Percentiles rank a stretch among this genome's conserved stretches.
Conservation (phyloP, 257 asterid species). For the Solanum etuberosum region DNA sequence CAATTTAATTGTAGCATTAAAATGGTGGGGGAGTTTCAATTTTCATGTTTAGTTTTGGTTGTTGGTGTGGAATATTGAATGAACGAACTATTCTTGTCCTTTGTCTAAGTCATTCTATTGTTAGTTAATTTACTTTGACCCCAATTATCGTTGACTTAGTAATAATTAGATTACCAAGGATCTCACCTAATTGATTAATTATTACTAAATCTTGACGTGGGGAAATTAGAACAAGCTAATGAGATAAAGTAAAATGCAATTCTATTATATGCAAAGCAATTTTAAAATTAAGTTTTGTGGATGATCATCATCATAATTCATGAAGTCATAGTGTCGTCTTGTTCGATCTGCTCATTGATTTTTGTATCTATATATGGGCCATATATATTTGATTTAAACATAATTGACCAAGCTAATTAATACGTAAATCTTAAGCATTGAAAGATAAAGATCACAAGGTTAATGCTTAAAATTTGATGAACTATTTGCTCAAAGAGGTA, state of each 20-base stretch:
- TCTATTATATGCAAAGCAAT: not conserved
- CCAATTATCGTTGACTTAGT: not conserved
- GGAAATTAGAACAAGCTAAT: not conserved
- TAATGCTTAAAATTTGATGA: not conserved
- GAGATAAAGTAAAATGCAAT: not conserved
- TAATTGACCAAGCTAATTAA: not conserved
- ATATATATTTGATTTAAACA: not conserved
- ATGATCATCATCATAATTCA: too few relatives aligned
- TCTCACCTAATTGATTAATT: not conserved
- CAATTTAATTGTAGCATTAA: not conserved
- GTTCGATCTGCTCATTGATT: not conserved
- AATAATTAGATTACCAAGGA: not conserved
- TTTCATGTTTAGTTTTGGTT: not conserved
- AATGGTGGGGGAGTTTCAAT: not conserved
- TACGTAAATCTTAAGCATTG: not conserved
- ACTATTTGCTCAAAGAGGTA: not conserved
- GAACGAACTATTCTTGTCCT: not conserved
- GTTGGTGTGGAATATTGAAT: not conserved
- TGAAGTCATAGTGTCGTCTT: not conserved
- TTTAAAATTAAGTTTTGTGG: not conserved
- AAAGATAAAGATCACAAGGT: not conserved
- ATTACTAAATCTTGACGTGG: not conserved
- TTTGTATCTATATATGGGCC: not conserved
- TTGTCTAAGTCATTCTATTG: not conserved
- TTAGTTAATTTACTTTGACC: not conserved